These are phyloP conservation scores for Sanguinoderma infundibulare DNA, from an alignment of 1,284 basidiomycete species.

Conservation along the genomic window DNA sequence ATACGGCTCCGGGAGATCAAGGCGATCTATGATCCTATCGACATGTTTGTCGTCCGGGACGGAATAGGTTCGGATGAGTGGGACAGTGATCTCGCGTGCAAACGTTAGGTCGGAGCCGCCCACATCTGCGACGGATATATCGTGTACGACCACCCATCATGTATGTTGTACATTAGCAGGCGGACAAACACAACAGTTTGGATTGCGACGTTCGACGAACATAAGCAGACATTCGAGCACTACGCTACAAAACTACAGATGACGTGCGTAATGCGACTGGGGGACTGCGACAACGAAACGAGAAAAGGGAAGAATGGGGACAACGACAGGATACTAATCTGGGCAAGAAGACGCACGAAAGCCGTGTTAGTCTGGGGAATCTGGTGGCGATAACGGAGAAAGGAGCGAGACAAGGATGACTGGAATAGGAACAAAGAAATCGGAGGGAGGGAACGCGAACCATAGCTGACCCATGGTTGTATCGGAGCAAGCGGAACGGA, in stretches of 20 bases:
- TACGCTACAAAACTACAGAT: slow-evolving; percentile 41
- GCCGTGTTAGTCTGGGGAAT: slow-evolving; percentile 10
- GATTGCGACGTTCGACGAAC: slow-evolving; percentile 28
- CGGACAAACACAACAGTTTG: slow-evolving; percentile 23
- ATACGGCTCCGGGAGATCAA: slow-evolving; percentile 45
- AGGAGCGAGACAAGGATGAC: slow-evolving; percentile 1
- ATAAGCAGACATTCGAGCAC: slow-evolving; percentile 34
- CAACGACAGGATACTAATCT: background rate
- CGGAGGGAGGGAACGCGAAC: slow-evolving; percentile 18
- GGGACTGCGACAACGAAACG: slow-evolving; percentile 15
- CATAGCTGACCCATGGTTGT: slow-evolving; percentile 5
- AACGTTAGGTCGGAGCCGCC: background rate
- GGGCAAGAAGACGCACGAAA: slow-evolving; percentile 1
- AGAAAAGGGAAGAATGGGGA: background rate
- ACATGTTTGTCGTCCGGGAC: slow-evolving; percentile 45
- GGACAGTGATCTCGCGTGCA: slow-evolving; percentile 34
- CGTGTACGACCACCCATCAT: no score
- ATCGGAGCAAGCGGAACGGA: slow-evolving; percentile 1
- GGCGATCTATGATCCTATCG: slow-evolving; percentile 44
- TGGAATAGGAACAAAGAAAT: slow-evolving; percentile 2
- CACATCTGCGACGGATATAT: background rate
- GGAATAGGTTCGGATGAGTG: slow-evolving; percentile 50
- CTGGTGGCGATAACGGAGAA: slow-evolving; percentile 1
- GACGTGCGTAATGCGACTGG: slow-evolving; percentile 29
- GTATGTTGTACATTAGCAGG: background rate